Evolutionary conservation across 2,329 filamentous ascomycete species (phyloP), one percentile per base, ranked within the genome.

Genomic region (Fusarium staphyleae): DNA sequence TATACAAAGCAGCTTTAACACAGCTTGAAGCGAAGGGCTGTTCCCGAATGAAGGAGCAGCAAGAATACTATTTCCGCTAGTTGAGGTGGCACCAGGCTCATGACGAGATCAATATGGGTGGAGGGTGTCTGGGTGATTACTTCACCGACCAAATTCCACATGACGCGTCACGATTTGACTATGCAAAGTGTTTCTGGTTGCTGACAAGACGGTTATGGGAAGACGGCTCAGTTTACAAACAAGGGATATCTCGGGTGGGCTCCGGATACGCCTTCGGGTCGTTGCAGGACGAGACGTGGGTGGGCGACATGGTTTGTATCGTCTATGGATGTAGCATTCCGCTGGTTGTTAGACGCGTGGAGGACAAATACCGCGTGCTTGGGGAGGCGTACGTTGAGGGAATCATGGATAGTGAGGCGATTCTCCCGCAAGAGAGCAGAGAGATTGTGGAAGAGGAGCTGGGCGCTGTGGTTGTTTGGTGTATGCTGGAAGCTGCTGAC

Each of bases 331-430:
- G 54, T 16, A 57, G 54, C 36, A 57, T 50, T 1, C 50, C 45
- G 14, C 33, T 57, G 24, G 28, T 54, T 6, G 34, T 55, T 18
- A 40, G 50, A n/a, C 26, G 28, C 2, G 16, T 36, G 16, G 45
- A 41, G 7, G 54, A 46, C 9, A 37, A 41, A 9, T 42, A 33
- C 26, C 28, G 42, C 13, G 54, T 54, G 9, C 32, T 57, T 14
- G 54, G 54, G 9, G 54, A 57, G 45, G 54, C 54, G 18, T 57
- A 57, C 24, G 28, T 57, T 5, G 44, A 57, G 29, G 54, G 54
- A 6, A 26, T 57, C 24, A 50, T 57, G 54, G 50, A 54, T 37
- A 50, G 45, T 32, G 50, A 57, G 24, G 45, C 19, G 30, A 39
- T 46, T 16, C 16, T 12, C 6, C 14, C 42, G 36, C 16, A 48